phyloP scores from a whole-genome alignment of 1,139 yeast genomes.

The Blastobotrys raffinosifermentans region DNA sequence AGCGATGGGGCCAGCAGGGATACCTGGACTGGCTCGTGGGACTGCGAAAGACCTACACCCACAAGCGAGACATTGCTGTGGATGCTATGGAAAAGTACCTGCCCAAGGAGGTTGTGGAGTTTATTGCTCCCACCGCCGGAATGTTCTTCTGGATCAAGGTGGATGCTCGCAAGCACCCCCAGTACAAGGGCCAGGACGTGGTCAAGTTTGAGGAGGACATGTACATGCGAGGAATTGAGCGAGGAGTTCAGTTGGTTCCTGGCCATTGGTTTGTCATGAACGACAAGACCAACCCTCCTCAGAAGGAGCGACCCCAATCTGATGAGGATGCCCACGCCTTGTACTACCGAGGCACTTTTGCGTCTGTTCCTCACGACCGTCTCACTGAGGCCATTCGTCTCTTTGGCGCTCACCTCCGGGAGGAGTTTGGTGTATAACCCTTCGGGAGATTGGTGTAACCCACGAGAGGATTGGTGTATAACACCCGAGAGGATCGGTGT shows the following conservation, averaged over 20 bases:
- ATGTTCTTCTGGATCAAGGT: conserved; percentile 81
- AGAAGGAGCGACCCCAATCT: conserved; percentile 24
- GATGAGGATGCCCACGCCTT: conserved; percentile 36
- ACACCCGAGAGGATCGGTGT: no score
- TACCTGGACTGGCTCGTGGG: conserved; percentile 86
- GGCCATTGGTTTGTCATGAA: conserved; percentile 79
- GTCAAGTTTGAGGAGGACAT: conserved; percentile 55
- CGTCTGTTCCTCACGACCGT: conserved; percentile 66
- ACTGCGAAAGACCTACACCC: conserved; percentile 73
- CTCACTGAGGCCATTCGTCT: conserved; percentile 56
- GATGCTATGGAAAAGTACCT: conserved; percentile 57
- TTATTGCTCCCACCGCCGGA: conserved; percentile 80
- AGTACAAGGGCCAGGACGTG: conserved; percentile 51
- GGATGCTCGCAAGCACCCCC: conserved; percentile 77
- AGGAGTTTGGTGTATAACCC: conserved; percentile 33
- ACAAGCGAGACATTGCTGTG: conserved; percentile 70
- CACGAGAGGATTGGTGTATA: no score
- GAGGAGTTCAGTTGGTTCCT: conserved; percentile 74
- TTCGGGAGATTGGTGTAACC: no score
- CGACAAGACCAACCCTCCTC: conserved; percentile 44
- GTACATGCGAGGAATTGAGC: conserved; percentile 57
- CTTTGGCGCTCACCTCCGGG: conserved; percentile 52
- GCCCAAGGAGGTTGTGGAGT: conserved; percentile 52
- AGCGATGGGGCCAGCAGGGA: conserved; percentile 70
- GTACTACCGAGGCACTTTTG: conserved; percentile 88